A percentile compares a stretch with the other conserved stretches of the same genome.
phyloP scores from a whole-genome alignment of 2,329 filamentous ascomycete species.

The Fonsecaea multimorphosa region DNA sequence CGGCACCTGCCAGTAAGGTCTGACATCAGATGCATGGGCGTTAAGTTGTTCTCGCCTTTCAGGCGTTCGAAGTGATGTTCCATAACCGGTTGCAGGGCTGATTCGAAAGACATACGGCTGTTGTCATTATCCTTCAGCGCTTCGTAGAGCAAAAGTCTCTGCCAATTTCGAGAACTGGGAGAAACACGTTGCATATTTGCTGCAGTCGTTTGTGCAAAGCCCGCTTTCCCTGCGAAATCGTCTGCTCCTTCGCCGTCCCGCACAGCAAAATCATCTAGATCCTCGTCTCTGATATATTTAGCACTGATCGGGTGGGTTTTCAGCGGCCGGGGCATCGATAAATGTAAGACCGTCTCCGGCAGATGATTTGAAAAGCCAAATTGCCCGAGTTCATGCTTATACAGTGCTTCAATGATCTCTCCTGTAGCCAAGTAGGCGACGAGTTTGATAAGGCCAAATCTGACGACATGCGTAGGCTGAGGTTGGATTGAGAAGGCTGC shows the following conservation, averaged over 20 bases:
- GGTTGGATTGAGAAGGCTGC: constrained; percentile 9
- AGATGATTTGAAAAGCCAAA: background rate
- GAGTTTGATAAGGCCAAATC: constrained; percentile 21
- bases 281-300: constrained; percentile 28
- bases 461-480: background rate
- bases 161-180: constrained; percentile 17
- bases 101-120: background rate
- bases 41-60: background rate
- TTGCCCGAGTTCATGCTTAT: constrained; percentile 19
- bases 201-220: background rate
- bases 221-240: background rate
- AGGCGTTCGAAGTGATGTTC: constrained; percentile 7
- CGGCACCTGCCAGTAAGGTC: constrained; percentile 9
- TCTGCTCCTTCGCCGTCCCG: constrained; percentile 9
- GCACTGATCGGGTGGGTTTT: constrained; percentile 16
- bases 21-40: constrained; percentile 14
- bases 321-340: background rate
- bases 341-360: background rate
- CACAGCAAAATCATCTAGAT: constrained; percentile 30
- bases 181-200: background rate
- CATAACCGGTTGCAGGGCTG: constrained; percentile 1
- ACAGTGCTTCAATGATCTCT: constrained; percentile 24
- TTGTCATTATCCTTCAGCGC: background rate
- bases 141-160: constrained; percentile 17
- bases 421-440: constrained; percentile 17